These are phyloP conservation scores for Cubamyces lactineus DNA, from an alignment of 768 basidiomycete genomes.

Conservation along the genomic window DNA sequence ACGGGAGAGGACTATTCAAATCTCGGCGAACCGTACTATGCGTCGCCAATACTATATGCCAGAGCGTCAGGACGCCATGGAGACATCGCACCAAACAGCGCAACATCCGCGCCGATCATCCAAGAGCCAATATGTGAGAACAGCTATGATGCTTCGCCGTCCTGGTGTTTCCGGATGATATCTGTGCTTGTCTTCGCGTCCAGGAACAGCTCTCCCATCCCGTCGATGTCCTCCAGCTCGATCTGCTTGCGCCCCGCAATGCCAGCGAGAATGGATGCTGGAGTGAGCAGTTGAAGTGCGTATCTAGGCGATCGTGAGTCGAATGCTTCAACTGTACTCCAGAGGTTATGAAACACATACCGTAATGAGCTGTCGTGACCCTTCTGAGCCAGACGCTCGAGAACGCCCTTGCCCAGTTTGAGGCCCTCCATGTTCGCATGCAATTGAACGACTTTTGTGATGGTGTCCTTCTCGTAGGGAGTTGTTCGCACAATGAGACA, in stretches of 20 bases:
- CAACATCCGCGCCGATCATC: conserved; percentile 10
- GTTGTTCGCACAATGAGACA: conserved; percentile 96
- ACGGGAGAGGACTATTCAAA: too few species aligned
- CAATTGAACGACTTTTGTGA: conserved; percentile 83
- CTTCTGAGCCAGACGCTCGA: conserved; percentile 80
- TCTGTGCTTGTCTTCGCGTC: conserved; percentile 77
- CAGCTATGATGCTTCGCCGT: conserved; percentile 11
- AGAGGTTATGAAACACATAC: conserved; percentile 51
- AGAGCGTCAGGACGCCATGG: too few species aligned
- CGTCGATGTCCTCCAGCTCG: conserved; percentile 83
- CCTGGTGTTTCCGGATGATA: conserved; percentile 23
- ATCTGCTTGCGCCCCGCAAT: conserved; percentile 82
- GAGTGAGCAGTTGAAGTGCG: conserved; percentile 88
- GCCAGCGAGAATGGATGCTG: conserved; percentile 84
- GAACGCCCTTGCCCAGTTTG: conserved; percentile 70
- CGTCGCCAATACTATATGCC: too few species aligned
- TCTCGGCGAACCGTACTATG: too few species aligned
- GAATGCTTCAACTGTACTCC: not conserved
- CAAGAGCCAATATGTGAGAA: not conserved
- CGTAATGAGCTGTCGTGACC: conserved; percentile 83
- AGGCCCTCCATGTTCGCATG: conserved; percentile 88
- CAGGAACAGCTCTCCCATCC: conserved; percentile 94
- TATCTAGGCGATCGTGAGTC: too few species aligned
- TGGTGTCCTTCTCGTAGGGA: conserved; percentile 79
- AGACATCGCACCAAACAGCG: conserved; percentile 4